Percentiles rank a stretch among this genome's conserved stretches.
phyloP scores from a whole-genome alignment of 495 filamentous ascomycete species.

The Saxophila tyrrhenica region DNA sequence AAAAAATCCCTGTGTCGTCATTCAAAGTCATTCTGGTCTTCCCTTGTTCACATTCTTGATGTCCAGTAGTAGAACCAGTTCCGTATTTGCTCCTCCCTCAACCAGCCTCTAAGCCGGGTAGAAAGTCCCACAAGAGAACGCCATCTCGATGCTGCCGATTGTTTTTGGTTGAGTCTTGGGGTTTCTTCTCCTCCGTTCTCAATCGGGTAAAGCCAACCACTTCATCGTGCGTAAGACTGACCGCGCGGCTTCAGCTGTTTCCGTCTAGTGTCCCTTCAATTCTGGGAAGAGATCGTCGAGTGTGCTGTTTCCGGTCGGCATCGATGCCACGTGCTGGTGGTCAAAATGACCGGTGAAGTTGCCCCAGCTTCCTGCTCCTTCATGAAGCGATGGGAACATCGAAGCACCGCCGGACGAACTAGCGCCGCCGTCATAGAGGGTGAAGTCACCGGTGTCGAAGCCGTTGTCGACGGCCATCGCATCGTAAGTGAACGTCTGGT shows the following conservation, averaged over 20 bases:
- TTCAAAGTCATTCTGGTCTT: not conserved
- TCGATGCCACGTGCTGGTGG: not conserved
- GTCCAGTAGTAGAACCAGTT: not conserved
- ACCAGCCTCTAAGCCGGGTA: too few relatives aligned
- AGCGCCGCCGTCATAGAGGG: constrained; percentile 11
- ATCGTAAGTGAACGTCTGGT: constrained; percentile 18
- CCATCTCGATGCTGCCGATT: too few relatives aligned
- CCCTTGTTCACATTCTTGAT: not conserved
- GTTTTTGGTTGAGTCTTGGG: too few relatives aligned
- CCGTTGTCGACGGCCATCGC: constrained; percentile 17
- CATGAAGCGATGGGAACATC: constrained; percentile 16
- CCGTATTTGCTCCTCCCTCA: too few relatives aligned
- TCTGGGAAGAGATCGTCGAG: constrained; percentile 21
- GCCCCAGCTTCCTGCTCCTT: constrained; percentile 15
- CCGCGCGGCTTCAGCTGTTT: not conserved
- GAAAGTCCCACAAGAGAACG: too few relatives aligned
- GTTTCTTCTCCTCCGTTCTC: too few relatives aligned
- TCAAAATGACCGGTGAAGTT: constrained; percentile 18
- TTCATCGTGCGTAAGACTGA: too few relatives aligned
- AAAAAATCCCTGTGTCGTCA: too few relatives aligned
- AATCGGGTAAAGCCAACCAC: too few relatives aligned
- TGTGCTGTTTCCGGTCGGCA: constrained; percentile 13
- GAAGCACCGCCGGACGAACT: not conserved
- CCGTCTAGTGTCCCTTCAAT: constrained; percentile 12
- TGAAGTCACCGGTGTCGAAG: constrained; percentile 17